These are phyloP conservation scores for Lippia alba DNA, from an alignment of 305 asterid species.

Conservation along the genomic window DNA sequence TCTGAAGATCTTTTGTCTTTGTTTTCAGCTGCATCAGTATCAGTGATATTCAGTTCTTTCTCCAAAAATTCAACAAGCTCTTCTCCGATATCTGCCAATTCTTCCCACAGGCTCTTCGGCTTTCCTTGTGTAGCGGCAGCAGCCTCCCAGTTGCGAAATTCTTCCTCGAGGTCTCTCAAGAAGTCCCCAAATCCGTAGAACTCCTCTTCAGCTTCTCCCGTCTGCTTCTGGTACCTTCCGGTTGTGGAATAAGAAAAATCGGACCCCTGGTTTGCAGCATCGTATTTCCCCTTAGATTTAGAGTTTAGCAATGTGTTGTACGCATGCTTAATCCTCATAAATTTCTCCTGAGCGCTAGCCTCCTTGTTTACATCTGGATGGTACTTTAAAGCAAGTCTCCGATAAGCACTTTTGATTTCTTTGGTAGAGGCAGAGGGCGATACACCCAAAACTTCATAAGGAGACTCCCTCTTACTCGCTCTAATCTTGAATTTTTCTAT, in stretches of 20 bases:
- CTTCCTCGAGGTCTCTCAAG: conserved; percentile 91
- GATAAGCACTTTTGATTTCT: conserved; percentile 87
- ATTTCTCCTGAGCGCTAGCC: conserved; percentile 85
- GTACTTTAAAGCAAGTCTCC: conserved; percentile 89
- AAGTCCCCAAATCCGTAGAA: conserved; percentile 94
- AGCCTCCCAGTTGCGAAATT: conserved; percentile 89
- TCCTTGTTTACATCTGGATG: conserved; percentile 96
- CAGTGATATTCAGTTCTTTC: conserved; percentile 78
- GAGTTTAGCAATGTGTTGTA: conserved; percentile 77
- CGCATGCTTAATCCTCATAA: conserved; percentile 96
- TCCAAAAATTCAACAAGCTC: conserved; percentile 95
- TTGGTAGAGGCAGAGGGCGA: conserved; percentile 72
- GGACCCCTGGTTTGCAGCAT: conserved; percentile 52
- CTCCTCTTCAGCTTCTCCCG: conserved; percentile 69
- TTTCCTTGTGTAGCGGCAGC: conserved; percentile 68
- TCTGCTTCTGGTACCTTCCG: conserved; percentile 49
- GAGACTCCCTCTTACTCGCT: conserved; percentile 70
- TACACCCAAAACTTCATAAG: conserved; percentile 82
- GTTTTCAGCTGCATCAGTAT: conserved; percentile 51
- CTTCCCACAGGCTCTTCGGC: conserved; percentile 97
- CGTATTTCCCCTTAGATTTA: conserved; percentile 64
- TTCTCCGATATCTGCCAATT: conserved; percentile 87
- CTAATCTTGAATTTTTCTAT: conserved; percentile 42
- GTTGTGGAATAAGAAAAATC: conserved; percentile 60
- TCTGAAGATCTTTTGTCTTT: conserved; percentile 37